A percentile compares a stretch with the other conserved stretches of the same genome.
Conservation (phyloP, 1,284 basidiomycete species). For the Boletus sp. region DNA sequence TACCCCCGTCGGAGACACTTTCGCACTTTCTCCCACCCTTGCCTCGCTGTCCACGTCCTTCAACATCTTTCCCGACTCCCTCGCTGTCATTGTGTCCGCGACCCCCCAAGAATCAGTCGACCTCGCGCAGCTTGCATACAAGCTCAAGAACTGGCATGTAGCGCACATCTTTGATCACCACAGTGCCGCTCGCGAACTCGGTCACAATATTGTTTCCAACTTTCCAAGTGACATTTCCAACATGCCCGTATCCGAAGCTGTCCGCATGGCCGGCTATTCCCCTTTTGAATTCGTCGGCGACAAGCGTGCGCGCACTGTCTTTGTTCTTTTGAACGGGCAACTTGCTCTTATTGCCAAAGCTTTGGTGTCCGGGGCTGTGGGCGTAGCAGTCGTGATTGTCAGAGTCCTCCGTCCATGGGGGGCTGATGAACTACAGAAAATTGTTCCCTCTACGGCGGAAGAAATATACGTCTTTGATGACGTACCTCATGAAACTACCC, state of each 20-base stretch:
- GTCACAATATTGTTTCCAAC: slow-evolving; percentile 42
- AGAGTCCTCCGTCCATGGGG: slow-evolving; percentile 78
- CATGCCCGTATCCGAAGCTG: slow-evolving; percentile 41
- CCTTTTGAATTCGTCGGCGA: slow-evolving; percentile 71
- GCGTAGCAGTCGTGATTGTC: slow-evolving; percentile 63
- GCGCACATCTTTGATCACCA: slow-evolving; percentile 80
- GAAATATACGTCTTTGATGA: slow-evolving; percentile 72
- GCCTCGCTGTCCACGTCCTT: slow-evolving; percentile 62
- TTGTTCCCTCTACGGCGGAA: slow-evolving; percentile 55
- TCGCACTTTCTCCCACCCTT: slow-evolving; percentile 69
- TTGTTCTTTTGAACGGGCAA: slow-evolving; percentile 69
- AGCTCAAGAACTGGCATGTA: slow-evolving; percentile 57
- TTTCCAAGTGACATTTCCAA: slow-evolving; percentile 30
- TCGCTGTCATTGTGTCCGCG: slow-evolving; percentile 78
- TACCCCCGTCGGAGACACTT: slow-evolving; percentile 59
- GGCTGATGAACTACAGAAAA: slow-evolving; percentile 51
- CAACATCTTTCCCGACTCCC: slow-evolving; percentile 59
- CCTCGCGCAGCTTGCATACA: slow-evolving; percentile 66
- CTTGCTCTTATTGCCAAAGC: slow-evolving; percentile 57
- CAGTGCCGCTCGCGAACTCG: slow-evolving; percentile 65
- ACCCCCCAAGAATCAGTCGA: slow-evolving; percentile 77
- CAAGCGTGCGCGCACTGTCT: slow-evolving; percentile 49
- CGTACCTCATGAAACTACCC: slow-evolving; percentile 56
- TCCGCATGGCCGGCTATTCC: slow-evolving; percentile 53
- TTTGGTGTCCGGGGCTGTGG: slow-evolving; percentile 41